phyloP scores from a whole-genome alignment of 202 grass and related monocot genomes.

The Digitaria exilis region DNA sequence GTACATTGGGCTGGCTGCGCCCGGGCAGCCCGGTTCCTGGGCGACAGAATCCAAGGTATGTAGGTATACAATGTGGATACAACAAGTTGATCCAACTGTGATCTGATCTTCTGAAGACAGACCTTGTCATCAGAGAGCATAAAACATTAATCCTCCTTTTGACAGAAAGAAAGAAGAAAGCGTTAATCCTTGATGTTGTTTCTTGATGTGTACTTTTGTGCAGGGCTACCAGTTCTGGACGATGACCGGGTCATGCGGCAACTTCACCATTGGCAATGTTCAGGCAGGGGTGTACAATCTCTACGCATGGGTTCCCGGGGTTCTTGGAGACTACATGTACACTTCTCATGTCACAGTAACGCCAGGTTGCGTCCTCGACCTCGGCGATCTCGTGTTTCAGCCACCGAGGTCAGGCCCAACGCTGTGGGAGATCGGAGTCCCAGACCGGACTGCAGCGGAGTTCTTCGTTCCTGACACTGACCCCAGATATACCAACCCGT shows the following conservation, averaged over 20 bases:
- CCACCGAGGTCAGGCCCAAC: conserved; percentile 59
- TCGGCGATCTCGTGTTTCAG: conserved; percentile 51
- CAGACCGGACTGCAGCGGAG: conserved; percentile 58
- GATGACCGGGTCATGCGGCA: conserved; percentile 18
- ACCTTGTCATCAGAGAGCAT: neutral
- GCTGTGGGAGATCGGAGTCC: conserved; percentile 77
- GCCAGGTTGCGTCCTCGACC: conserved; percentile 35
- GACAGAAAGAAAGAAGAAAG: neutral
- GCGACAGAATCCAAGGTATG: conserved; percentile 51
- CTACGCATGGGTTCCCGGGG: conserved; percentile 67
- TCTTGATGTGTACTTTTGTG: neutral
- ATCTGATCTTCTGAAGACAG: neutral
- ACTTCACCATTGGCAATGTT: conserved; percentile 49
- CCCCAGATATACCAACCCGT: conserved; percentile 48
- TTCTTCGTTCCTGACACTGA: conserved; percentile 69
- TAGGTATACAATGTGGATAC: neutral
- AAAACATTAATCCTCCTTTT: too few species aligned
- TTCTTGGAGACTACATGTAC: conserved; percentile 66
- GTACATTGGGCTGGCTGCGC: conserved; percentile 63
- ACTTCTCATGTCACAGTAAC: conserved; percentile 23
- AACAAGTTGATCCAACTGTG: neutral
- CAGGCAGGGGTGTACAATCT: conserved; percentile 56
- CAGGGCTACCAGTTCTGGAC: conserved; percentile 56
- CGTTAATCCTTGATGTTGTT: neutral
- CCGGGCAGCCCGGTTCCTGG: conserved; percentile 69